These are phyloP conservation scores for Trametes punicea DNA, from an alignment of 768 basidiomycete species.

Conservation along the genomic window DNA sequence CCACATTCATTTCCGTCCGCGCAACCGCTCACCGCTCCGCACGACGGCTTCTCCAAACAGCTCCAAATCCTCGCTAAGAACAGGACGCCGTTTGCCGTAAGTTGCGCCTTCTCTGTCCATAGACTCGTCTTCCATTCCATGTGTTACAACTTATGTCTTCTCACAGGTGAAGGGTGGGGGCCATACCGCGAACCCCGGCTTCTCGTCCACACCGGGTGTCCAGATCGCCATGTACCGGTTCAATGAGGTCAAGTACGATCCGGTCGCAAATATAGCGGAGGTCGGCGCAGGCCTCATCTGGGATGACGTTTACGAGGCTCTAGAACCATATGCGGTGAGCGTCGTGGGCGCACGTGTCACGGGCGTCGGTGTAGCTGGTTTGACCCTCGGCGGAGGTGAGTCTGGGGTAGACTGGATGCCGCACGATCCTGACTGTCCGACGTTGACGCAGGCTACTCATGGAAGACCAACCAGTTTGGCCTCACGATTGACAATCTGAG, in stretches of 20 bases:
- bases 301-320: slow-evolving; percentile 62
- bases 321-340: slow-evolving; percentile 46
- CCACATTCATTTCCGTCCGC: neutral
- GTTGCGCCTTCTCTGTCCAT: slow-evolving; percentile 11
- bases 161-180: slow-evolving; percentile 36
- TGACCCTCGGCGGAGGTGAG: slow-evolving; percentile 51
- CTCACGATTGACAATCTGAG: slow-evolving; percentile 52
- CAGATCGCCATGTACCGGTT: slow-evolving; percentile 35
- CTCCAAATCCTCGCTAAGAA: slow-evolving; percentile 44
- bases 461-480: slow-evolving; percentile 59
- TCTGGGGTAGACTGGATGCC: neutral
- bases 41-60: slow-evolving; percentile 31
- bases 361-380: slow-evolving; percentile 38
- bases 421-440: neutral
- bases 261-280: slow-evolving; percentile 17
- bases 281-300: slow-evolving; percentile 48
- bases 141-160: neutral
- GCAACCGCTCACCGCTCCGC: neutral
- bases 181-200: slow-evolving; percentile 33
- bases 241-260: slow-evolving; percentile 25
- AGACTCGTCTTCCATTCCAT: neutral
- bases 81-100: slow-evolving; percentile 52
- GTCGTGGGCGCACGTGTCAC: slow-evolving; percentile 59
- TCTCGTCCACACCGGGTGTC: slow-evolving; percentile 35
- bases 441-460: slow-evolving; percentile 52